Evolutionary conservation across 176 grass and related monocot genomes (phyloP).

Genomic region (Avena atlantica): DNA sequence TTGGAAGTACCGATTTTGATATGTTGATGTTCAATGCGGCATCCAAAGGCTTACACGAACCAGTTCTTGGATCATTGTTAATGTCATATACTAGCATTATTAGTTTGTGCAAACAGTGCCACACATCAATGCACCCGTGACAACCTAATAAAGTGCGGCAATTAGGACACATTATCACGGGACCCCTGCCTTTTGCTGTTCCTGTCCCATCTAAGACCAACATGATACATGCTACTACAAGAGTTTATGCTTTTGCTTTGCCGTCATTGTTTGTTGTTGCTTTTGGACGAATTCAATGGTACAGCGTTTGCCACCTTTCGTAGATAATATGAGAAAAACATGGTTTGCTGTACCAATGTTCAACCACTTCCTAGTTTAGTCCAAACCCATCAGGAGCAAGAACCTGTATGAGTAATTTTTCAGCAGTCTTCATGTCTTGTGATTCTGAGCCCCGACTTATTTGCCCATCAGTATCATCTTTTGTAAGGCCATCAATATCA

Average conservation of each 20-base stretch:
- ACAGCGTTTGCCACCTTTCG: not conserved
- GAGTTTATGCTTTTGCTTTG: not conserved
- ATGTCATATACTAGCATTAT: not conserved
- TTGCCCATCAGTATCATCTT: not conserved
- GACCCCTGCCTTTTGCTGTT: conserved; percentile 18
- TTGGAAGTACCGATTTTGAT: not conserved
- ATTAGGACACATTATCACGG: not conserved
- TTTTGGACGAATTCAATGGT: conserved; percentile 24
- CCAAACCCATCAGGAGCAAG: conserved; percentile 22
- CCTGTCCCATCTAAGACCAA: not conserved
- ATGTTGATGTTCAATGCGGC: not conserved
- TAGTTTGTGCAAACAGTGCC: not conserved
- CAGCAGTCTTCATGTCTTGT: not conserved
- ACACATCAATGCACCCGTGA: conserved; percentile 6
- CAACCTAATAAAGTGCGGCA: not conserved
- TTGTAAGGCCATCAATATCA: not conserved
- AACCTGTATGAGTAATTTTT: not conserved
- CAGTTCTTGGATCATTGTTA: not conserved
- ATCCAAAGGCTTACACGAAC: not conserved
- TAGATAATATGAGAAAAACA: not conserved
- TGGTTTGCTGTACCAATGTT: not conserved
- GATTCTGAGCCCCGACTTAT: not conserved
- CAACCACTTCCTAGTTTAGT: not conserved
- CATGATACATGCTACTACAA: conserved; percentile 4
- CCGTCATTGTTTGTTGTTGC: not conserved